Conservation (phyloP, 345 rosid genomes). For the Rubroshorea leprosula region DNA sequence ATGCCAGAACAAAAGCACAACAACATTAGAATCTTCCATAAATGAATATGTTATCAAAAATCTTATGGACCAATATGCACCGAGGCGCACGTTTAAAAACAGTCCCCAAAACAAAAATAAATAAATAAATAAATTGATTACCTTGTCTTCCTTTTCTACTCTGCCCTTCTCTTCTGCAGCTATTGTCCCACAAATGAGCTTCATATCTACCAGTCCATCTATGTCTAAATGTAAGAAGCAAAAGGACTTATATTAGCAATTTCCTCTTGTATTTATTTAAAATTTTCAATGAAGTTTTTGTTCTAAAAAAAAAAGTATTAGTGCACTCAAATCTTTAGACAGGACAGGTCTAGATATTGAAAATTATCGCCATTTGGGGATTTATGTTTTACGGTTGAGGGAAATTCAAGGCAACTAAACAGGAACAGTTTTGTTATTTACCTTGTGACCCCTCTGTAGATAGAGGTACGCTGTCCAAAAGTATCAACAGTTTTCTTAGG, state of each 20-base stretch:
- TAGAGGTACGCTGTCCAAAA: conserved; percentile 89
- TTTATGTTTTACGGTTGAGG: too few relatives aligned
- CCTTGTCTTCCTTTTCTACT: conserved; percentile 95
- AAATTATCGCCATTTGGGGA: too few relatives aligned
- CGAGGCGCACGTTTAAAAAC: conserved; percentile 19
- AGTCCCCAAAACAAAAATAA: not conserved
- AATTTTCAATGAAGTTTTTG: too few relatives aligned
- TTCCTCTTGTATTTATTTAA: too few relatives aligned
- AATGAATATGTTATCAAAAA: conserved; percentile 13
- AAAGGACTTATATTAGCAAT: too few relatives aligned
- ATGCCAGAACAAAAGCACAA: conserved; percentile 35
- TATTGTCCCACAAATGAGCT: conserved; percentile 95
- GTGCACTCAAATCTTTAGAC: too few relatives aligned
- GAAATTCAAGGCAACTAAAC: too few relatives aligned
- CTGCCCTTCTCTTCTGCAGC: conserved; percentile 91
- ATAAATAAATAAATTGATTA: conserved; percentile 14
- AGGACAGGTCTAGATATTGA: too few relatives aligned
- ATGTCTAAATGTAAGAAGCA: too few relatives aligned
- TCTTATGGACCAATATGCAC: conserved; percentile 11
- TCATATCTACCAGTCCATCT: conserved; percentile 92
- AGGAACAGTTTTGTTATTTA: conserved; percentile 13
- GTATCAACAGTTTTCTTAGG: conserved; percentile 57
- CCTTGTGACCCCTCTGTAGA: conserved; percentile 90
- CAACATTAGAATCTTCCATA: conserved; percentile 22
- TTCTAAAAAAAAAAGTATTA: too few relatives aligned